Conservation (phyloP, 306 rosid species). For the Cucumis sativus region Cucumber_9930_V3 NC_026658.2:23570001-23570500, state of each 20-base stretch:
- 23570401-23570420: neutral
- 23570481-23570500: neutral
- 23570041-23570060: conserved; percentile 32
- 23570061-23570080: conserved; percentile 47
- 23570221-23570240: conserved; percentile 41
- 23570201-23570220: conserved; percentile 51
- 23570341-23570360: neutral
- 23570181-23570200: conserved; percentile 51
- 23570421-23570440: neutral
- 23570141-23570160: neutral
- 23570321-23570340: neutral
- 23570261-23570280: conserved; percentile 55
- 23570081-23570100: conserved; percentile 13
- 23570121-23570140: neutral
- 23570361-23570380: neutral
- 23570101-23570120: neutral
- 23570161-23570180: conserved; percentile 41
- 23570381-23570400: neutral
- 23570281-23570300: conserved; percentile 68
- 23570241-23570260: conserved; percentile 57
- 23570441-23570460: neutral
- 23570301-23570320: conserved; percentile 88
- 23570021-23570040: conserved; percentile 51
- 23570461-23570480: neutral
- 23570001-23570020: conserved; percentile 70